phyloP scores from a whole-genome alignment of 257 asterid genomes.

The Nicotiana otophora region DNA sequence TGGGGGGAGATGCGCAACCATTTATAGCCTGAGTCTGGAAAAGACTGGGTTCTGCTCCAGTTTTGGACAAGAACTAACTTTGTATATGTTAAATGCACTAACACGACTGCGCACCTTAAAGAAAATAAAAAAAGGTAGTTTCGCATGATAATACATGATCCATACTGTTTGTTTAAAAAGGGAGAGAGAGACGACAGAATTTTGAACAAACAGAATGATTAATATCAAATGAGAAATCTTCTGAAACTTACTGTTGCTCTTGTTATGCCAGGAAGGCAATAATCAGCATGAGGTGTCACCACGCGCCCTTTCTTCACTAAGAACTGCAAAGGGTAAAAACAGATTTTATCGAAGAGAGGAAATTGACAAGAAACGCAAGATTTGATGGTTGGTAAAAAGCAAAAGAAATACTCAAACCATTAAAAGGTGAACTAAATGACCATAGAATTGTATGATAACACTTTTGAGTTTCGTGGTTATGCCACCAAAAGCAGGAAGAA shows the following conservation, averaged over 20 bases:
- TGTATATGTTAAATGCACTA: background rate
- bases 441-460: background rate
- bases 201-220: background rate
- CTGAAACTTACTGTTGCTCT: slow-evolving; percentile 69
- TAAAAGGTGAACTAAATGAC: background rate
- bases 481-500: background rate
- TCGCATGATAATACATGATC: background rate
- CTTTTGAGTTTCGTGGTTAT: background rate
- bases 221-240: slow-evolving; percentile 6
- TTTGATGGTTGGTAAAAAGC: background rate
- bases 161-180: background rate
- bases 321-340: slow-evolving; percentile 42
- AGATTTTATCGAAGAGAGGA: background rate
- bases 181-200: too few relatives aligned
- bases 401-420: background rate
- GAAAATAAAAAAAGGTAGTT: background rate
- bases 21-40: too few relatives aligned
- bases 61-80: background rate
- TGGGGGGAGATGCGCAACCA: too few relatives aligned
- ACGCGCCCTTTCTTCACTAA: slow-evolving; percentile 71
- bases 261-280: slow-evolving; percentile 88
- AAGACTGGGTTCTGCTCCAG: too few relatives aligned
- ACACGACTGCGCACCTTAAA: background rate
- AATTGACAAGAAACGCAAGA: background rate
- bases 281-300: slow-evolving; percentile 80